Base-by-base conservation (phyloP, 1,284 basidiomycete species). In the Malassezia equina region DNA sequence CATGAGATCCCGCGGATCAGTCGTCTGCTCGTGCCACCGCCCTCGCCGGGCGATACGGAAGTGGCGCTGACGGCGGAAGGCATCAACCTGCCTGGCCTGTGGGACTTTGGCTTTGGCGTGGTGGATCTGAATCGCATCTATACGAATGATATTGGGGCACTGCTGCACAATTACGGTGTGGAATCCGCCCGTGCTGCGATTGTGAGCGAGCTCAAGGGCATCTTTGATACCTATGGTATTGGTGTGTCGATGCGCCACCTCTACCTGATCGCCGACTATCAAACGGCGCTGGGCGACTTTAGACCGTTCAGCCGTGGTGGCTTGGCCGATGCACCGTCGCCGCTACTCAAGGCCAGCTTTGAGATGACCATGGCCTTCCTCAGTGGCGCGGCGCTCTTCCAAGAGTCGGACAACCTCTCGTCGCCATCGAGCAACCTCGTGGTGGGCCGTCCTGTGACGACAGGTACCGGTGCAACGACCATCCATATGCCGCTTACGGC, bases 251-350 rank as follows among this genome's bases (percentile, higher is more conserved):
- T 83, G 66, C 83, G 94, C 52, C 94, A 99, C 79, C 79, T 98
- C 52, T 90, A 91, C 71, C 81, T 99, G 59, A 95, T 99, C 73
- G 94, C 94, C 29, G 94, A 99, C 76, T 99, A 98, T 76, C 66
- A 96, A 89, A 98, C 94, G 0, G 94, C 91, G 71, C 88, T 90
- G 47, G 94, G 94, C 42, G 90, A 87, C 23, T 99, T 93, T 80
- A 88, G 88, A 75, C 90, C 94, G 1, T 99, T 98, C 79, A 98
- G 95, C 77, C 85, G 94, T 49, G 89, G 86, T 58, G 94, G 94
- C 62, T 86, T 98, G 57, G 85, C 88, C 19, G 84, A 85, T 52
- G 88, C 89, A 75, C 84, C 88, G 7, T 94, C 90, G 24, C 90
- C 93, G 3, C 80, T 98, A 44, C 82, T 96, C 59, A 98, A 98